Evolutionary conservation across 257 asterid species (phyloP).

Genomic region (Oldenlandia corymbosa): DNA sequence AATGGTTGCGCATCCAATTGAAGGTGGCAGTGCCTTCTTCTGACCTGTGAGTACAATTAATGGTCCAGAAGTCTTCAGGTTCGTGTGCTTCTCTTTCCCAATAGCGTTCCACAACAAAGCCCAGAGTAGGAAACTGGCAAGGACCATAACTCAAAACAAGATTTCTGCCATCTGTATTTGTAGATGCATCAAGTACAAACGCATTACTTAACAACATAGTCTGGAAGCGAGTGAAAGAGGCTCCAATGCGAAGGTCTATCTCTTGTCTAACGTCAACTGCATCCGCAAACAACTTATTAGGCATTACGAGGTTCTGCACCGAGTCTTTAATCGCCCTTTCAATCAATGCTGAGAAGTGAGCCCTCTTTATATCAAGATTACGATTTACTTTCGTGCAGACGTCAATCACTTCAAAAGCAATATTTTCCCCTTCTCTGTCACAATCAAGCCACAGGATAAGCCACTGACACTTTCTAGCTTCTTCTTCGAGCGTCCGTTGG

Average conservation of each 20-base stretch:
- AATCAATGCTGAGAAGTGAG: conserved; percentile 86
- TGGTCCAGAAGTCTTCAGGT: conserved; percentile 97
- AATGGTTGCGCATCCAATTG: conserved; percentile 90
- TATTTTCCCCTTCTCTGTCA: conserved; percentile 97
- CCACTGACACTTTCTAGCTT: conserved; percentile 91
- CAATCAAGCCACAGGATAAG: conserved; percentile 97
- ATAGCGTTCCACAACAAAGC: conserved; percentile 90
- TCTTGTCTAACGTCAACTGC: conserved; percentile 99
- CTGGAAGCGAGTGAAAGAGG: conserved; percentile 97
- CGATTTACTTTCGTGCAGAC: conserved; percentile 74
- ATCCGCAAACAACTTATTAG: conserved; percentile 76
- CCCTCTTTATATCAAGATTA: conserved; percentile 81
- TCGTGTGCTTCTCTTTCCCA: conserved; percentile 97
- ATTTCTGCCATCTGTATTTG: conserved; percentile 68
- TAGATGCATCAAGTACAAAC: conserved; percentile 59
- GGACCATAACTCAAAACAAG: conserved; percentile 90
- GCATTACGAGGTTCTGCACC: conserved; percentile 68
- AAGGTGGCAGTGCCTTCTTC: conserved; percentile 83
- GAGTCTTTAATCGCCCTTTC: conserved; percentile 81
- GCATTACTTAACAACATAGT: conserved; percentile 90
- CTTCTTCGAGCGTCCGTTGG: conserved; percentile 81
- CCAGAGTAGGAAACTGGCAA: conserved; percentile 99
- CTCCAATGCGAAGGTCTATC: conserved; percentile 96
- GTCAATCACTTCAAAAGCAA: conserved; percentile 90
- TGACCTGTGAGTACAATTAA: conserved; percentile 80